Percentiles rank a stretch among this genome's conserved stretches.
These are phyloP conservation scores for Durusdinium trenchii DNA, from an alignment of 73 alveolate genomes.

Conservation along the genomic window DNA sequence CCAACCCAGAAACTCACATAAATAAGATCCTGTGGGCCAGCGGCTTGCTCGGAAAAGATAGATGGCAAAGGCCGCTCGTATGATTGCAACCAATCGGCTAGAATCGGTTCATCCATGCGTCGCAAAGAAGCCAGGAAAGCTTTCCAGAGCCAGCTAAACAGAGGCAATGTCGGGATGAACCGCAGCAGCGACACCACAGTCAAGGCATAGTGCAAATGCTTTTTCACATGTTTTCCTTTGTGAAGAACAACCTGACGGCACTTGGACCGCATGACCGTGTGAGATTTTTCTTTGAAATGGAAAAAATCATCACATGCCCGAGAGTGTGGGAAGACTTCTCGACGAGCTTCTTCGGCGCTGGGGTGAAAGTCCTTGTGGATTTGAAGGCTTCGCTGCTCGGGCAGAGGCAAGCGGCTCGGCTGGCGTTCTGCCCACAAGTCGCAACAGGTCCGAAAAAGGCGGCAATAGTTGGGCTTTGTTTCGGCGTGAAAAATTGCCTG, in stretches of 20 bases:
- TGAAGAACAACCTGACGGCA: background rate
- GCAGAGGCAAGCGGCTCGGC: background rate
- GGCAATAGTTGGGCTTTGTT: background rate
- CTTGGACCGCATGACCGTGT: background rate
- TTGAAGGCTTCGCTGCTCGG: background rate
- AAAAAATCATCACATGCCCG: conserved; percentile 20
- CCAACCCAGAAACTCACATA: conserved; percentile 23
- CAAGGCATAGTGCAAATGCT: background rate
- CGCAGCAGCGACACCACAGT: background rate
- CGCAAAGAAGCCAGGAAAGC: background rate
- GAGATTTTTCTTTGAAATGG: background rate
- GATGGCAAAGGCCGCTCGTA: conserved; percentile 25
- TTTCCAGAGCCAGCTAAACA: background rate
- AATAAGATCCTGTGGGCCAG: background rate
- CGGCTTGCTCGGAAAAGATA: background rate
- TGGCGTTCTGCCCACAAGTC: background rate
- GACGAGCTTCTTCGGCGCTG: conserved; percentile 3
- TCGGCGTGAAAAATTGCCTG: conserved; percentile 26
- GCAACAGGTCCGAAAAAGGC: background rate
- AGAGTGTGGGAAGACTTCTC: background rate
- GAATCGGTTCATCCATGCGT: background rate
- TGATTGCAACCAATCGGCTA: background rate
- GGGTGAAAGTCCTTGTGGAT: background rate
- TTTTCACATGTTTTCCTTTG: background rate
- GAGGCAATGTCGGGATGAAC: background rate